Evolutionary conservation across 805 yeast genomes (phyloP), one percentile per base, ranked within the genome.

Genomic region (Kluyveromyces lactis): DNA sequence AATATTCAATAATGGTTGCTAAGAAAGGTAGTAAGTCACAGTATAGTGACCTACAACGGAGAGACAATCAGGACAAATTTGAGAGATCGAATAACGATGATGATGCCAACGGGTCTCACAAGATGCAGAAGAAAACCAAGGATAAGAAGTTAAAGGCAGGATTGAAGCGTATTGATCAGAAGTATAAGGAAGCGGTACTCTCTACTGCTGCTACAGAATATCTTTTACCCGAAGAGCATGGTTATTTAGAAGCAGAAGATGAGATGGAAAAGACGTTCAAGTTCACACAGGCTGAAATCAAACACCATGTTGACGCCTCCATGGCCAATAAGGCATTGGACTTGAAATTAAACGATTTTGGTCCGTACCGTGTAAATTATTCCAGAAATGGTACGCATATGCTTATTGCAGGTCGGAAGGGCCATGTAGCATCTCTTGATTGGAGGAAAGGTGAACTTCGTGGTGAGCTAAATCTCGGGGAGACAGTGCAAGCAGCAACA

Each of bases 371-470:
- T 4, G 56, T 84, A 8, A 87, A 90, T 58, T 92, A 81, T 58
- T 75, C 92, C 2, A 71, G 90, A 60, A 86, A 86, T 51, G 98
- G 99, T 40, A 77, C 95, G 45, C 81, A 81, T 46, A 60, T 92
- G 36, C 68, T 92, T 26, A 66, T 92, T 17, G 92, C 89, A 9
- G 99, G 99, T 15, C 71, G 71, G 35, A 86, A 86, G 58, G 99
- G 99, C 3, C 98, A 92, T 67, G 77, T 92, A 38, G 97, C 98
- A 0, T 77, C 92, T 2, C 81, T 92, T 69, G 96, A 92, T 64
- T 92, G 98, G 97, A 77, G 94, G 56, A 75, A 78, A 29, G 97
- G 97, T 11, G 69, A 67, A 29, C 64, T 90, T 26, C 81, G 78
- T 45, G 79, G 94, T 32, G 99, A 92, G 60, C 60, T 92, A 40